These are phyloP conservation scores for Aspergillus luchuensis DNA, from an alignment of 2,329 filamentous ascomycete genomes.

Conservation along the genomic window DNA sequence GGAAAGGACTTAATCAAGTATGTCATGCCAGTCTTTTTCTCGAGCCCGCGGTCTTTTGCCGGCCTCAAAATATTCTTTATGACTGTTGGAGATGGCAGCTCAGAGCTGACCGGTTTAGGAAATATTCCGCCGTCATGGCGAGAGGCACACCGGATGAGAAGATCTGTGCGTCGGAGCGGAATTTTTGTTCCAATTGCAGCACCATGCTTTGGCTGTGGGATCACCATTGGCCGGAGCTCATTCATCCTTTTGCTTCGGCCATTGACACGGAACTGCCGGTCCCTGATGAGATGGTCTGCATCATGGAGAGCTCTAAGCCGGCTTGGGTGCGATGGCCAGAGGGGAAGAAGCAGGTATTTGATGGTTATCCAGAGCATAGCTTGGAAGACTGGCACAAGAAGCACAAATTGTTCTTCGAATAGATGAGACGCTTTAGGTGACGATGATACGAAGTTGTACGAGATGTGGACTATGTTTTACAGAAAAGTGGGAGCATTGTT, in stretches of 20 bases:
- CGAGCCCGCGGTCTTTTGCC: background rate
- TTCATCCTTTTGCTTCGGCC: slow-evolving; percentile 53
- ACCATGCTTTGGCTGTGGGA: slow-evolving; percentile 54
- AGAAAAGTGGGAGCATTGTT: slow-evolving; percentile 1
- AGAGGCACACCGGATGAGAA: slow-evolving; percentile 44
- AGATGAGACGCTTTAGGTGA: background rate
- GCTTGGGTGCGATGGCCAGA: slow-evolving; percentile 52
- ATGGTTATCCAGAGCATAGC: slow-evolving; percentile 42
- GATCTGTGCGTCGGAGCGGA: slow-evolving; percentile 47
- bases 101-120: slow-evolving; percentile 27
- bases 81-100: background rate
- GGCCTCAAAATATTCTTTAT: background rate
- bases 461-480: slow-evolving; percentile 6
- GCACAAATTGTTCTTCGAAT: slow-evolving; percentile 38
- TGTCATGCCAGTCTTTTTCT: background rate
- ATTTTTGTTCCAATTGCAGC: slow-evolving; percentile 52
- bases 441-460: slow-evolving; percentile 1
- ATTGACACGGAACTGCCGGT: slow-evolving; percentile 51
- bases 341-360: slow-evolving; percentile 48
- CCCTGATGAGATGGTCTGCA: slow-evolving; percentile 52
- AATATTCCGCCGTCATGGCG: slow-evolving; percentile 49
- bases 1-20: slow-evolving; percentile 51
- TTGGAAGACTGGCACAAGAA: slow-evolving; percentile 52
- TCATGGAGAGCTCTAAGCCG: slow-evolving; percentile 48
- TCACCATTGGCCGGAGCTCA: slow-evolving; percentile 50